Percentiles rank a stretch among this genome's conserved stretches.
These are phyloP conservation scores for Annulohypoxylon bovei DNA, from an alignment of 495 filamentous ascomycete species.

Conservation along the genomic window DNA sequence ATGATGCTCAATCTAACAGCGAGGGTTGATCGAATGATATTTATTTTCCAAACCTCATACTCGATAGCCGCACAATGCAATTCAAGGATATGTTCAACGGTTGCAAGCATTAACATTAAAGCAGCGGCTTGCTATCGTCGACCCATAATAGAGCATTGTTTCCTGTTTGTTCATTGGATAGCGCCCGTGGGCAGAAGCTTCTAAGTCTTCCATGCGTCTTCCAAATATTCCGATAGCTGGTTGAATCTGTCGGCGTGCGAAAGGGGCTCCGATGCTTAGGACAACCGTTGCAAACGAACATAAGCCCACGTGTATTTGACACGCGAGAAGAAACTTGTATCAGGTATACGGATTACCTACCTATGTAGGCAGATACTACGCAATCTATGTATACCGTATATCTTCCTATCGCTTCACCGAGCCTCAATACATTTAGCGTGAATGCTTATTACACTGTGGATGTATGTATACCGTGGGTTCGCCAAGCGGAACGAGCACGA, in stretches of 20 bases:
- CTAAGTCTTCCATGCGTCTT: constrained; percentile 41
- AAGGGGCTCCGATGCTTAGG: constrained; percentile 5
- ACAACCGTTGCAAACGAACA: constrained; percentile 19
- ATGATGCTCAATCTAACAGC: constrained; percentile 18
- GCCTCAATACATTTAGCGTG: not conserved
- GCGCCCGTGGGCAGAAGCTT: constrained; percentile 22
- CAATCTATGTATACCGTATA: not conserved
- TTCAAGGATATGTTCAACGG: constrained; percentile 19
- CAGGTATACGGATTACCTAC: constrained; percentile 3
- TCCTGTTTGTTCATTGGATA: constrained; percentile 8
- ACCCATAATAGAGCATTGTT: constrained; percentile 6
- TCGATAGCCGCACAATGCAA: not conserved
- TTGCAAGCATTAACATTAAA: constrained; percentile 31
- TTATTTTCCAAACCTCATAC: constrained; percentile 14
- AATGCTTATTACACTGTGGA: constrained; percentile 4
- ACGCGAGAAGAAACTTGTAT: constrained; percentile 19
- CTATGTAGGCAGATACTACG: not conserved
- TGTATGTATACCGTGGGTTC: constrained; percentile 18
- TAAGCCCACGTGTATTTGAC: constrained; percentile 26
- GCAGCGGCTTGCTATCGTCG: constrained; percentile 11
- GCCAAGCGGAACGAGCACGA: constrained; percentile 40
- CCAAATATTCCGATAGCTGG: constrained; percentile 33
- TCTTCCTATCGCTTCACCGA: constrained; percentile 20
- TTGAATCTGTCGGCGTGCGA: not conserved
- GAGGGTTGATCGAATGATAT: constrained; percentile 23